Evolutionary conservation across 106 monocot species (phyloP), one percentile per base, ranked within the genome.

Genomic region (Dendrobium nobile): DNA sequence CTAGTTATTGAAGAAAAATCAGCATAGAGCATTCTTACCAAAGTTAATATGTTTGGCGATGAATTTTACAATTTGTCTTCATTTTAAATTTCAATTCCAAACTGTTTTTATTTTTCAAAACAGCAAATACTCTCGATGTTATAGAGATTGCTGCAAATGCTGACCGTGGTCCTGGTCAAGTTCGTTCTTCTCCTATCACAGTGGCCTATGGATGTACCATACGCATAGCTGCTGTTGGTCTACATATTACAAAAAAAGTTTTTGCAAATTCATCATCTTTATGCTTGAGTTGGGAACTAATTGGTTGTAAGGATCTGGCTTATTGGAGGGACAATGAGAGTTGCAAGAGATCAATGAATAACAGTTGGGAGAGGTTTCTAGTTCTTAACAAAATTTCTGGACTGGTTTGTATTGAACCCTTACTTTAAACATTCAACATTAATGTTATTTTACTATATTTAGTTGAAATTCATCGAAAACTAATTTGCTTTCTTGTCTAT

Each of bases 221-320:
- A 75, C 85, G 95, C 37, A 27, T 99, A 59, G 85, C 93, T 93
- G 89, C 95, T 87, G 86, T 87, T 80, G 88, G 92, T 54, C 81
- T 91, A 72, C 95, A 99, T 86, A 59, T 22, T 41, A 86, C 79
- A 75, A 87, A 82, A 81, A 88, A 84, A 73, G 54, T 84, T 82
- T 99, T 95, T 91, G 95, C 99, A 43, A 99, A 99, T 86, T 91
- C 95, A 73, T 99, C 99, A 75, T 99, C 99, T 77, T 91, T 99
- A 81, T 84, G 45, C 54, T 86, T 99, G 83, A 93, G 80, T 48
- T 99, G 99, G 99, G 89, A 99, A 78, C 85, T 95, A 42, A 82
- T 73, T 86, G 88, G 80, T 65, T 99, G 99, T 86, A 86, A 93
- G 67, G 89, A 77, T 27, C 80, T 99, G 40, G 91, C 93, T 64